Evolutionary conservation across 164 flowering plant species (phyloP).

Genomic region (Echeveria elegans): DNA sequence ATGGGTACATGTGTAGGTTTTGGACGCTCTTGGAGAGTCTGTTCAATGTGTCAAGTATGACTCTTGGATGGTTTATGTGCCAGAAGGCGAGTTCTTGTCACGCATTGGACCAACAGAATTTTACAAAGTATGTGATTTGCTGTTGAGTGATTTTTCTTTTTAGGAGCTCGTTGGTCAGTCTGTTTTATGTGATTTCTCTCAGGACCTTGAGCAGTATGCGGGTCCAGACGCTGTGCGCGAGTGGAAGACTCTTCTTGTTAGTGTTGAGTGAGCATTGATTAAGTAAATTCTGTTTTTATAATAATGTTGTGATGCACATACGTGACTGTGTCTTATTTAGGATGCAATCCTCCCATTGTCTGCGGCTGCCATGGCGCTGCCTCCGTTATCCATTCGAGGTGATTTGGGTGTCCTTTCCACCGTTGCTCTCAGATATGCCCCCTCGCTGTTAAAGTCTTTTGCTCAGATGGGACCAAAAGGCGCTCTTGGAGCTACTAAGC

Average conservation of each 20-base stretch:
- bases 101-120: constrained; percentile 90
- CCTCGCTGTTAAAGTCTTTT: constrained; percentile 78
- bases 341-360: constrained; percentile 87
- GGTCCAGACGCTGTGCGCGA: constrained; percentile 65
- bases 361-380: constrained; percentile 92
- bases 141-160: neutral
- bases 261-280: constrained; percentile 15
- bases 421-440: constrained; percentile 82
- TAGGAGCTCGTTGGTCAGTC: too few species aligned
- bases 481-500: constrained; percentile 88
- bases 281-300: neutral
- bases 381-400: constrained; percentile 85
- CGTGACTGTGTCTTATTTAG: constrained; percentile 33
- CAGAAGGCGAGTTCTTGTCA: constrained; percentile 89
- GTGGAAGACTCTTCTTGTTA: constrained; percentile 87
- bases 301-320: neutral
- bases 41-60: constrained; percentile 71
- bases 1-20: constrained; percentile 37
- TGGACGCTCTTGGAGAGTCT: constrained; percentile 87
- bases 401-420: constrained; percentile 90
- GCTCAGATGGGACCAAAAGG: constrained; percentile 88
- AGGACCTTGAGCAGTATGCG: constrained; percentile 78
- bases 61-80: constrained; percentile 96
- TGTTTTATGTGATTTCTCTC: constrained; percentile 9
- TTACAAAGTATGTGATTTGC: constrained; percentile 45